Percentiles rank a stretch among this genome's conserved stretches.
These are phyloP conservation scores for Ascomycota sp. DNA, from an alignment of 2,329 filamentous ascomycete species.

Conservation along the genomic window DNA sequence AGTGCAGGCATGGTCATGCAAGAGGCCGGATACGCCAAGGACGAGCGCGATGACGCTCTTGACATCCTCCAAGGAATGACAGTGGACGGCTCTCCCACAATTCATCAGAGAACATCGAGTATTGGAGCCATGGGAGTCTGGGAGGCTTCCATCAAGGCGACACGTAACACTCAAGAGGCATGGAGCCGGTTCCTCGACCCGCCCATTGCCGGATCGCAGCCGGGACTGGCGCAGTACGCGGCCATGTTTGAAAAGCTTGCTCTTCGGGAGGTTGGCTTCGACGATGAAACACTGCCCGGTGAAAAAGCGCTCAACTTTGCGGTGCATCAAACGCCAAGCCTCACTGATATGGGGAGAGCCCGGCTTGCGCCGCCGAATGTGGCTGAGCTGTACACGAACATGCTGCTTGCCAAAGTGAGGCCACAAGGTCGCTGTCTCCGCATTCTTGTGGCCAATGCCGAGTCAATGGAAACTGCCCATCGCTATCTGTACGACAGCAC, in stretches of 20 bases:
- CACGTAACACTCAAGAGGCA: slow-evolving; percentile 37
- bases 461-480: slow-evolving; percentile 22
- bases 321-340: slow-evolving; percentile 20
- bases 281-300: slow-evolving; percentile 25
- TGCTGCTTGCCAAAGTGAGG: slow-evolving; percentile 26
- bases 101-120: slow-evolving; percentile 20
- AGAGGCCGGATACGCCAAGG: slow-evolving; percentile 30
- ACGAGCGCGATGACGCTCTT: slow-evolving; percentile 23
- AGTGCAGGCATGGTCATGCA: slow-evolving; percentile 30
- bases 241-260: slow-evolving; percentile 38
- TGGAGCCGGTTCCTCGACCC: slow-evolving; percentile 28
- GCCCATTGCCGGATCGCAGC: slow-evolving; percentile 11
- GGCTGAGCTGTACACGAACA: slow-evolving; percentile 33
- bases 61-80: slow-evolving; percentile 30
- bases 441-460: slow-evolving; percentile 31
- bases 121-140: slow-evolving; percentile 16
- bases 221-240: slow-evolving; percentile 25
- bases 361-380: slow-evolving; percentile 37
- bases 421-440: slow-evolving; percentile 28
- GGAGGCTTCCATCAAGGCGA: slow-evolving; percentile 34
- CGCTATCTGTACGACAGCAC: slow-evolving; percentile 26
- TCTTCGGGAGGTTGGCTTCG: slow-evolving; percentile 9
- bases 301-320: slow-evolving; percentile 30
- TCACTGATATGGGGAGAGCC: slow-evolving; percentile 41
- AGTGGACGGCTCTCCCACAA: slow-evolving; percentile 28